phyloP scores from a whole-genome alignment of 1,284 basidiomycete genomes.

The Cutaneotrichosporon arboriforme region DNA sequence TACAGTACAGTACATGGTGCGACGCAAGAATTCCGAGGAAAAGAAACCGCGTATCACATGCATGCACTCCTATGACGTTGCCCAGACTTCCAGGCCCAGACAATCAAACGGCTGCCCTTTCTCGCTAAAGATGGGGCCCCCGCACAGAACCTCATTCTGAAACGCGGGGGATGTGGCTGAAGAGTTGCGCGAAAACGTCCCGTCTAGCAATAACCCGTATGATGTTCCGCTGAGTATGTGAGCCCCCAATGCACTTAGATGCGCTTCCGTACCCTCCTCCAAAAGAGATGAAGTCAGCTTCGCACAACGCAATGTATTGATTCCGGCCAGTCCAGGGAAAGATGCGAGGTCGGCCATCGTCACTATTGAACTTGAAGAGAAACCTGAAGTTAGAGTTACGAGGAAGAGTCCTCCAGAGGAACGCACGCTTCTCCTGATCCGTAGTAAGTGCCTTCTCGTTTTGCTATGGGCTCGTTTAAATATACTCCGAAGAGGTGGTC shows the following conservation, averaged over 20 bases:
- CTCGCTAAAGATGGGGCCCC: slow-evolving; percentile 50
- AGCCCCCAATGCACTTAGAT: not conserved
- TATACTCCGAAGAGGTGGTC: slow-evolving; percentile 71
- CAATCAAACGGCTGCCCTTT: slow-evolving; percentile 65
- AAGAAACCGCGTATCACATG: too few species aligned
- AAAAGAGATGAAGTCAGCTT: slow-evolving; percentile 71
- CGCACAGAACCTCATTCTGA: slow-evolving; percentile 75
- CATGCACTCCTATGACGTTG: slow-evolving; percentile 25
- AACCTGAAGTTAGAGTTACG: slow-evolving; percentile 54
- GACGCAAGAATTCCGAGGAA: too few species aligned
- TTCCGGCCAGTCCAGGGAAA: slow-evolving; percentile 88
- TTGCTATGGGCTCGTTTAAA: slow-evolving; percentile 65
- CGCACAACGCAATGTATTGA: slow-evolving; percentile 83
- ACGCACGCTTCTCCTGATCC: slow-evolving; percentile 80
- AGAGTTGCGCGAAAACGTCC: slow-evolving; percentile 72
- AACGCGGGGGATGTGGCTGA: slow-evolving; percentile 81
- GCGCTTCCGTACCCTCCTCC: slow-evolving; percentile 67
- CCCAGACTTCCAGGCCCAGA: slow-evolving; percentile 80
- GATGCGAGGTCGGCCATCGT: slow-evolving; percentile 52
- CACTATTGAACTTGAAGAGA: slow-evolving; percentile 57
- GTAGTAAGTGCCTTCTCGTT: slow-evolving; percentile 62
- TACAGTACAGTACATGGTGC: too few species aligned
- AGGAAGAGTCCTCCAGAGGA: too few species aligned
- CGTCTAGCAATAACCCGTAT: slow-evolving; percentile 86
- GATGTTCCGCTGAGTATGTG: slow-evolving; percentile 61